phyloP scores from a whole-genome alignment of 2,329 filamentous ascomycete genomes.

The Claviceps cyperi region DNA sequence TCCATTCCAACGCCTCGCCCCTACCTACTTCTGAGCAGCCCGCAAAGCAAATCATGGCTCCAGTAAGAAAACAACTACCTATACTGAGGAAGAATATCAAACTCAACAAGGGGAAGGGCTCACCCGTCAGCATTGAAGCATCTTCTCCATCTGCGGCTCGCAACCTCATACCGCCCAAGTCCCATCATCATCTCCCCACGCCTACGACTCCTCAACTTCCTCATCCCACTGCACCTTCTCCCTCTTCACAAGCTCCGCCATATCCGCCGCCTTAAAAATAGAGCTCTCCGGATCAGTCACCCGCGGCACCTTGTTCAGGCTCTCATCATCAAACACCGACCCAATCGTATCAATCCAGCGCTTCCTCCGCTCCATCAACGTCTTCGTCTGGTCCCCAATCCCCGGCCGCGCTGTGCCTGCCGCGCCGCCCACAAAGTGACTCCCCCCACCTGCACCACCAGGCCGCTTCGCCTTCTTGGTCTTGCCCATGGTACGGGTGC shows the following conservation, averaged over 20 bases:
- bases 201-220: slow-evolving; percentile 52
- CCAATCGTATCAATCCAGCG: slow-evolving; percentile 88
- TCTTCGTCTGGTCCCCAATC: slow-evolving; percentile 83
- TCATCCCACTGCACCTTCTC: slow-evolving; percentile 75
- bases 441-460: slow-evolving; percentile 60
- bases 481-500: slow-evolving; percentile 86
- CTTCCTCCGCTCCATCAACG: slow-evolving; percentile 77
- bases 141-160: neutral
- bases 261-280: slow-evolving; percentile 60
- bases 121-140: too few relatives aligned
- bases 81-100: too few relatives aligned
- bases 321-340: slow-evolving; percentile 76
- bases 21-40: too few relatives aligned
- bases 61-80: too few relatives aligned
- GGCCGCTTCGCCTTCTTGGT: slow-evolving; percentile 78
- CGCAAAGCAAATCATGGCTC: too few relatives aligned
- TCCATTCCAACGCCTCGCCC: neutral
- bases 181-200: neutral
- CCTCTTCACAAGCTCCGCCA: slow-evolving; percentile 58
- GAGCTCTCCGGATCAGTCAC: slow-evolving; percentile 46
- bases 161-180: neutral
- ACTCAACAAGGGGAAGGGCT: too few relatives aligned
- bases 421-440: slow-evolving; percentile 44
- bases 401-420: slow-evolving; percentile 55
- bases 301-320: slow-evolving; percentile 56